Evolutionary conservation across 495 filamentous ascomycete species (phyloP), one percentile per base, ranked within the genome.

Genomic region (Aspergillus homomorphus): DNA sequence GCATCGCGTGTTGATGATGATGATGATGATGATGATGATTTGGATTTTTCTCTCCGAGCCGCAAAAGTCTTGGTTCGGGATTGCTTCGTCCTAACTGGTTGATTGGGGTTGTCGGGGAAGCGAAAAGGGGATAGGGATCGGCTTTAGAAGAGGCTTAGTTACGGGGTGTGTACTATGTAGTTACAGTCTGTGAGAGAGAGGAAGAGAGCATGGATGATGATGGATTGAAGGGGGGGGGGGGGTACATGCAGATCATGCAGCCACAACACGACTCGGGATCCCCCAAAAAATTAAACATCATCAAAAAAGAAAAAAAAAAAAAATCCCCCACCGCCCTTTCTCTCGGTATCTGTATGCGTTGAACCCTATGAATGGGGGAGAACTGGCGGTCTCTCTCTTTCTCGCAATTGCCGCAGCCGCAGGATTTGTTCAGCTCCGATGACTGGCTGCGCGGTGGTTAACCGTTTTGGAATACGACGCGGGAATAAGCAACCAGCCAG

Each of bases 211-310:
- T 21, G 23, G 28, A 41, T 19, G 24, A 19, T 18, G n/a, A n/a
- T n/a, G n/a, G n/a, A n/a, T n/a, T n/a, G n/a, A n/a, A n/a, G n/a
- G n/a, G n/a, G n/a, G n/a, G n/a, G n/a, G n/a, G n/a, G n/a, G n/a
- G n/a, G n/a, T n/a, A n/a, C n/a, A 33, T 56, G 54, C 54, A 56
- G 54, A 56, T 56, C 54, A 56, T 56, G 54, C 54, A 56, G 54
- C 54, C 54, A 56, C 43, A 21, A 30, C 24, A 10, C 38, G 30
- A 19, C 8, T 15, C 48, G 18, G 30, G 46, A 42, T 51, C 8
- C 5, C 15, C 5, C 15, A 38, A 12, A 38, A 3, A 28, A 28
- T 9, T 28, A 4, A 28, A 3, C 26, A 28, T 28, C 3, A 9
- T 28, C 26, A 4, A 28, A 9, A 4, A 28, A 28, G 26, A 3